Base-by-base conservation (phyloP, 805 yeast genomes). In the Candida berthetii region DNA sequence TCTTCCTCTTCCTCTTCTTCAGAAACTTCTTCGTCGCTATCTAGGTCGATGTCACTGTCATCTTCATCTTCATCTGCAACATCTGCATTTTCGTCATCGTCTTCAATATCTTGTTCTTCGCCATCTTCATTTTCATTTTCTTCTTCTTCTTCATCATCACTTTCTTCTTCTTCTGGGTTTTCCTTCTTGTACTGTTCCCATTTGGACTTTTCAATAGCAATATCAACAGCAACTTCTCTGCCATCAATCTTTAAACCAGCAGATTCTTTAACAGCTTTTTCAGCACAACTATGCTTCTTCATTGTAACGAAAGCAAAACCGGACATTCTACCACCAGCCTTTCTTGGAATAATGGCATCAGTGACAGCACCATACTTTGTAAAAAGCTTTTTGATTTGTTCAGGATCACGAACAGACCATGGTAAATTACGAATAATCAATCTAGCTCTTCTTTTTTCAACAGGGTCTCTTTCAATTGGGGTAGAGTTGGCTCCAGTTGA, bases 251-350 rank as follows among this genome's bases (percentile, higher is more conserved):
- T 80, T 57, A 90, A 64, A 7, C 85, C 96, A 39, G 70, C 74
- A 18, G 80, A 69, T 28, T 74, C 88, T 52, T 85, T 85, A 29
- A 90, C 79, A 1, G 96, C 98, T 42, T 68, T 71, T 51, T 78
- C 82, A 38, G 99, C 98, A 47, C 82, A 78, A 24, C 76, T 65
- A 47, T 79, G 71, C 54, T 83, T 86, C 55, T 79, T 79, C 96
- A 93, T 85, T 1, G 93, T 84, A 9, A 93, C 89, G 61, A 93
- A 93, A 0, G 89, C 99, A 73, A 91, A 93, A 10, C 99, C 99
- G 45, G 83, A 69, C 93, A 93, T 85, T 59, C 77, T 81, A 14
- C 96, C 96, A 38, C 88, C 95, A 37, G 76, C 72, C 56, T 85
- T 87, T 54, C 86, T 78, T 37, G 99, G 99, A 50, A 93, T 87